Evolutionary conservation across 2,329 filamentous ascomycete species (phyloP), one percentile per base, ranked within the genome.

Genomic region (Talaromyces sp.): DNA sequence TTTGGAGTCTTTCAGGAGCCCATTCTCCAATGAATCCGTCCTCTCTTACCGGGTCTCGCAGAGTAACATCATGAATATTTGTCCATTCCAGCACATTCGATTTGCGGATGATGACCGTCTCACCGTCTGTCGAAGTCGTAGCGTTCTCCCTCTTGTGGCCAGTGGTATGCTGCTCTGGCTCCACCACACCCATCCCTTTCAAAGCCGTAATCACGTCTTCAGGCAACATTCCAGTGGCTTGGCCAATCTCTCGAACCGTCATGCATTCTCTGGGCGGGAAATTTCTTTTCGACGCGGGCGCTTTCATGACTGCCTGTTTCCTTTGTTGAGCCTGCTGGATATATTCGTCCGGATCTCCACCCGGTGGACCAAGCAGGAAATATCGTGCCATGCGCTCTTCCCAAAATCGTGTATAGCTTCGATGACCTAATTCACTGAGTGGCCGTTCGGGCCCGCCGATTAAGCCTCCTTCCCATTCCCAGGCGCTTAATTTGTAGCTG

Each of bases 361-460:
- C 35, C 58, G 69, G 66, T 35, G 74, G 67, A 11, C 68, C 71
- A 52, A 72, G 74, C n/a, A 84, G 72, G 28, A 87, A 75, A 62
- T 78, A 90, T n/a, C 91, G 83, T 5, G 88, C 88, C 65, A 97
- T 87, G 68, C 95, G 91, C 48, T 89, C 88, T 1, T 88, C 87
- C 93, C 93, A 98, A 76, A 90, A 97, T 5, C 90, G 83, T 68
- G 84, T 83, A 77, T 98, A 98, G 3, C 92, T 92, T 70, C 86
- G 89, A 68, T 86, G 85, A 1, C 93, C 93, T 55, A 96, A 83
- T 65, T 93, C 90, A 21, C 90, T 95, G 50, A 98, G 88, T 9
- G 93, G 95, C 74, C 96, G 95, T 79, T 99, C 95, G 0, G 95
- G 95, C 0, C 95, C 93, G 39, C 95, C 95, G 31, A 97, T 83